These are phyloP conservation scores for Epichloe uncinata DNA, from an alignment of 2,329 filamentous ascomycete genomes.

Conservation along the genomic window DNA sequence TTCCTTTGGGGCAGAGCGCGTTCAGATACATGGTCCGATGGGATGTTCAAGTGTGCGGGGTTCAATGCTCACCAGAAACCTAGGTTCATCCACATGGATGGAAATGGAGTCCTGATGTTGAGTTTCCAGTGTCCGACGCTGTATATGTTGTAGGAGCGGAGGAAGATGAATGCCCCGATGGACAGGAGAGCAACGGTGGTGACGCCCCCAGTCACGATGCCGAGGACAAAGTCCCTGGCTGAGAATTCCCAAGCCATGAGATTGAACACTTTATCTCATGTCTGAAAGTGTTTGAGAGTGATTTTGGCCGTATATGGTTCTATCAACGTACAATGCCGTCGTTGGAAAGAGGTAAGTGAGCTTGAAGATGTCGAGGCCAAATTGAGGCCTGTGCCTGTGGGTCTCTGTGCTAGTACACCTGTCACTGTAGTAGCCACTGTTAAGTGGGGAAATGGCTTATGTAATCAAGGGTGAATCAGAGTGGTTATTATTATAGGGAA, in stretches of 20 bases:
- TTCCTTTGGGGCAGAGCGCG: slow-evolving; percentile 13
- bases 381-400: no score
- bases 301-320: no score
- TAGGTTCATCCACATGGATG: slow-evolving; percentile 51
- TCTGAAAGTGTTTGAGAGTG: no score
- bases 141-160: slow-evolving; percentile 25
- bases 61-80: slow-evolving; percentile 39
- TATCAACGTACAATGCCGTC: no score
- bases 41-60: neutral
- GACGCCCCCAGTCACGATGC: slow-evolving; percentile 16
- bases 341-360: no score
- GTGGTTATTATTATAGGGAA: no score
- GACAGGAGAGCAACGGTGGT: slow-evolving; percentile 9
- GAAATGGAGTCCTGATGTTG: slow-evolving; percentile 32
- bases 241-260: slow-evolving; percentile 2
- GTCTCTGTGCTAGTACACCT: no score
- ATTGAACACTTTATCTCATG: neutral
- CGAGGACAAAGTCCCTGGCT: slow-evolving; percentile 15
- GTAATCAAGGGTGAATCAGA: no score
- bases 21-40: neutral
- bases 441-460: no score
- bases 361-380: no score
- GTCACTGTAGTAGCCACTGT: no score
- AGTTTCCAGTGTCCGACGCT: slow-evolving; percentile 42
- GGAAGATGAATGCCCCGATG: slow-evolving; percentile 7